Evolutionary conservation across 306 rosid species (phyloP).

Genomic region (Alnus rubra): DNA sequence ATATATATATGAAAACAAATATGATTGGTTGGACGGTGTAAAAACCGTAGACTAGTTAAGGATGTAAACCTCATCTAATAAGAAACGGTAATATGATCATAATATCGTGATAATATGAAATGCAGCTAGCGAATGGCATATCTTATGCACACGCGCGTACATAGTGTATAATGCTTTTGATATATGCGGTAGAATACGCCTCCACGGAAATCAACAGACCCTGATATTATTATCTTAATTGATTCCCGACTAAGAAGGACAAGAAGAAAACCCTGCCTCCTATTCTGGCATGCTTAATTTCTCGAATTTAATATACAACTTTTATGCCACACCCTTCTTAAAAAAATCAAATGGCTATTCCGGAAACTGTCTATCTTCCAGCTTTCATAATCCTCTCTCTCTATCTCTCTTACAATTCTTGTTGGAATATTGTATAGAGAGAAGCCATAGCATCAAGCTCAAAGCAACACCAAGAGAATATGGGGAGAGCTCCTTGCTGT

Average conservation of each 20-base stretch:
- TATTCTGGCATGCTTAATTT: conserved; percentile 54
- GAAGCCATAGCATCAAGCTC: conserved; percentile 9
- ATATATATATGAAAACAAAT: no score
- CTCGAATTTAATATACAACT: conserved; percentile 39
- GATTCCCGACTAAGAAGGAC: conserved; percentile 71
- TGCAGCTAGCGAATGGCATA: no score
- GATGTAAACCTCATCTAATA: no score
- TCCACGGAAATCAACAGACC: conserved; percentile 35
- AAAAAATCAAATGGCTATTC: conserved; percentile 38
- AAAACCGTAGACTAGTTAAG: no score
- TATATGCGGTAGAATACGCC: conserved; percentile 16
- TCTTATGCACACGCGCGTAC: no score
- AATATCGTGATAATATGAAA: no score
- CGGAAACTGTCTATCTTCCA: conserved; percentile 44
- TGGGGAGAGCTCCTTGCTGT: conserved; percentile 99
- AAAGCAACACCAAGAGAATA: conserved; percentile 31
- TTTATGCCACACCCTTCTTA: conserved; percentile 38
- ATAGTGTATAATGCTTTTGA: neutral
- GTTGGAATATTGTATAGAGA: conserved; percentile 20
- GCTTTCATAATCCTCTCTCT: conserved; percentile 34
- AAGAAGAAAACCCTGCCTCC: conserved; percentile 69
- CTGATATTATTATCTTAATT: conserved; percentile 18
- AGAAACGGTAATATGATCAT: no score
- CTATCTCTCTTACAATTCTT: conserved; percentile 27
- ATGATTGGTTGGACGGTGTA: no score